Evolutionary conservation across 2,329 filamentous ascomycete genomes (phyloP).

Genomic region (Fusarium zealandicum): DNA sequence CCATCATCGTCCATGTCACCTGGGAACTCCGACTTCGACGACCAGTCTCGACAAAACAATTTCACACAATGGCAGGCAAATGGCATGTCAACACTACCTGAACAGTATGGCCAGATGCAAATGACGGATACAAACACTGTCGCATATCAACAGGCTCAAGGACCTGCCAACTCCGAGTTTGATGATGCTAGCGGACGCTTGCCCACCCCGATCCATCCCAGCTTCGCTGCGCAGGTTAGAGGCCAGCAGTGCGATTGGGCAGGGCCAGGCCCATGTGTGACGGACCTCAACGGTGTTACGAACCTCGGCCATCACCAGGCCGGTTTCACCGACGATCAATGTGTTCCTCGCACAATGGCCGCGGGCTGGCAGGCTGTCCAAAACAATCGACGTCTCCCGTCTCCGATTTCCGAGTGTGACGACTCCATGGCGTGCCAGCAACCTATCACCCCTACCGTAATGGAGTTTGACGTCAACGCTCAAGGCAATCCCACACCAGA

Average conservation of each 20-base stretch:
- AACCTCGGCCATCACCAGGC: slow-evolving; percentile 52
- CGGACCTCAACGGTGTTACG: slow-evolving; percentile 46
- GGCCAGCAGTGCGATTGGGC: slow-evolving; percentile 58
- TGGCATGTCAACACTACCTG: slow-evolving; percentile 18
- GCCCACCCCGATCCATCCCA: slow-evolving; percentile 67
- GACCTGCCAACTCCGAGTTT: slow-evolving; percentile 25
- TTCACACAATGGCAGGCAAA: slow-evolving; percentile 45
- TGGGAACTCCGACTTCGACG: slow-evolving; percentile 51
- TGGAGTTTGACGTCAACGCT: slow-evolving; percentile 46
- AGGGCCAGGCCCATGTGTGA: slow-evolving; percentile 45
- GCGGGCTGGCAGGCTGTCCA: slow-evolving; percentile 61
- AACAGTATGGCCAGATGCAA: slow-evolving; percentile 56
- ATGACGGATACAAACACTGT: slow-evolving; percentile 54
- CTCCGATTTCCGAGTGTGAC: slow-evolving; percentile 66
- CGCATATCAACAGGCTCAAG: neutral
- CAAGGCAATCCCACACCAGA: slow-evolving; percentile 45
- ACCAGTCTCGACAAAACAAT: slow-evolving; percentile 43
- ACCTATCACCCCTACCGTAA: slow-evolving; percentile 42
- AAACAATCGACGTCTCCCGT: slow-evolving; percentile 62
- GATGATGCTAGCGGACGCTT: slow-evolving; percentile 54
- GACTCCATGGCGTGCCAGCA: slow-evolving; percentile 53
- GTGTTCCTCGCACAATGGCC: slow-evolving; percentile 58
- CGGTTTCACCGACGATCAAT: slow-evolving; percentile 51
- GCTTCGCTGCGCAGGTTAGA: slow-evolving; percentile 62
- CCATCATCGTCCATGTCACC: slow-evolving; percentile 49